Evolutionary conservation across 371 early-diverging fungal species (phyloP).

Genomic region (Mucor plumbeus): DNA sequence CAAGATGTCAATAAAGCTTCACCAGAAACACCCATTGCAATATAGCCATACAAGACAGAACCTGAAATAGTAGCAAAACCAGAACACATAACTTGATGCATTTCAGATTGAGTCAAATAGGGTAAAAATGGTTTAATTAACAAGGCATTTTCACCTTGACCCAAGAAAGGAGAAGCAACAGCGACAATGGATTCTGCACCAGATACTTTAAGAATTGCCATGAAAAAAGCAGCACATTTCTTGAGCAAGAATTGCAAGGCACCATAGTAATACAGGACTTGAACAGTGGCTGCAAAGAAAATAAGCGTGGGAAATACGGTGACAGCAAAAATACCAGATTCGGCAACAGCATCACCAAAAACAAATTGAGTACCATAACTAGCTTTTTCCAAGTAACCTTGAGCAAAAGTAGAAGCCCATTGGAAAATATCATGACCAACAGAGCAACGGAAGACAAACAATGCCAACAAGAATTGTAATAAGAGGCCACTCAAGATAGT

Average conservation of each 20-base stretch:
- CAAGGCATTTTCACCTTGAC: conserved; percentile 86
- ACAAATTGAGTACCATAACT: conserved; percentile 71
- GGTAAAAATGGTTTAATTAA: conserved; percentile 83
- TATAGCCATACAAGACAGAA: conserved; percentile 84
- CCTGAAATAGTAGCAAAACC: conserved; percentile 93
- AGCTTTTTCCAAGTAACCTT: conserved; percentile 72
- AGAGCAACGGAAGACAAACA: conserved; percentile 80
- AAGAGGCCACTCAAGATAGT: conserved; percentile 78
- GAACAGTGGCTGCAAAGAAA: conserved; percentile 88
- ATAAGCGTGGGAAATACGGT: conserved; percentile 84
- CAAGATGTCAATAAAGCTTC: conserved; percentile 80
- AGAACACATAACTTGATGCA: conserved; percentile 91
- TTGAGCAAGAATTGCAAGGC: conserved; percentile 84
- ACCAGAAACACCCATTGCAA: conserved; percentile 71
- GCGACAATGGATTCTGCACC: conserved; percentile 91
- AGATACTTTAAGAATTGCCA: conserved; percentile 76
- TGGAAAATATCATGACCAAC: conserved; percentile 80
- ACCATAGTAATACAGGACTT: conserved; percentile 85
- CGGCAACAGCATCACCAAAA: conserved; percentile 58
- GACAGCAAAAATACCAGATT: conserved; percentile 63
- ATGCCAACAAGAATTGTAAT: conserved; percentile 80
- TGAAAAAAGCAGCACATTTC: conserved; percentile 72
- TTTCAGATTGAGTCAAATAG: conserved; percentile 84
- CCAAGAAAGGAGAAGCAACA: conserved; percentile 83
- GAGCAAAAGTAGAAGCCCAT: conserved; percentile 71